phyloP scores from a whole-genome alignment of 169 alveolate species.

The Plasmodium vinckei region DNA sequence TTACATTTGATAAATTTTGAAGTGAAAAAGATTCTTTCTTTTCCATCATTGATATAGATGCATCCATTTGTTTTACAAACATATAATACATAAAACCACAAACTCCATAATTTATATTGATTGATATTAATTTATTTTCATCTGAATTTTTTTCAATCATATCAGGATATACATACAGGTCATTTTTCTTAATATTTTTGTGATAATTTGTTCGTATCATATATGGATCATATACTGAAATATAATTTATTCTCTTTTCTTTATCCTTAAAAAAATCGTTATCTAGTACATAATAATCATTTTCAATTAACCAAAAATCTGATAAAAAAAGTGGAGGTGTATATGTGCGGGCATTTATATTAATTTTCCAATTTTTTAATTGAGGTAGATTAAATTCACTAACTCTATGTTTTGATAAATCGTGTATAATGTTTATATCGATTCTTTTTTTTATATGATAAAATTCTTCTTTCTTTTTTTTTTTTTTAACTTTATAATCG shows the following conservation, averaged over 20 bases:
- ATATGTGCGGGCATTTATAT: conserved; percentile 51
- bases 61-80: conserved; percentile 59
- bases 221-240: conserved; percentile 75
- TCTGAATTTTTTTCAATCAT: conserved; percentile 41
- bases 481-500: not conserved
- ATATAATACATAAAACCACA: conserved; percentile 74
- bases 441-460: conserved; percentile 81
- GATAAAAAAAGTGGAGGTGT: conserved; percentile 80
- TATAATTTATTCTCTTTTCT: conserved; percentile 65
- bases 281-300: conserved; percentile 75
- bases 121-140: conserved; percentile 36
- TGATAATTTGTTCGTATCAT: conserved; percentile 47
- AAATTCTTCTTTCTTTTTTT: conserved; percentile 36
- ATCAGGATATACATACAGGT: conserved; percentile 32
- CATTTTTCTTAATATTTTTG: conserved; percentile 62
- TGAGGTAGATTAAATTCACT: conserved; percentile 79
- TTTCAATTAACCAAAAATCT: conserved; percentile 82
- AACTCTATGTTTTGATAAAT: conserved; percentile 61
- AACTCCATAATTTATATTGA: conserved; percentile 53
- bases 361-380: conserved; percentile 77
- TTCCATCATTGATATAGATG: conserved; percentile 74
- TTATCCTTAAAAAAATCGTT: conserved; percentile 32
- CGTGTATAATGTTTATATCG: conserved; percentile 77
- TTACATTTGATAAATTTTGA: conserved; percentile 60
- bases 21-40: conserved; percentile 33